Conservation (phyloP, 495 filamentous ascomycete species). For the Daldinia decipiens region DNA sequence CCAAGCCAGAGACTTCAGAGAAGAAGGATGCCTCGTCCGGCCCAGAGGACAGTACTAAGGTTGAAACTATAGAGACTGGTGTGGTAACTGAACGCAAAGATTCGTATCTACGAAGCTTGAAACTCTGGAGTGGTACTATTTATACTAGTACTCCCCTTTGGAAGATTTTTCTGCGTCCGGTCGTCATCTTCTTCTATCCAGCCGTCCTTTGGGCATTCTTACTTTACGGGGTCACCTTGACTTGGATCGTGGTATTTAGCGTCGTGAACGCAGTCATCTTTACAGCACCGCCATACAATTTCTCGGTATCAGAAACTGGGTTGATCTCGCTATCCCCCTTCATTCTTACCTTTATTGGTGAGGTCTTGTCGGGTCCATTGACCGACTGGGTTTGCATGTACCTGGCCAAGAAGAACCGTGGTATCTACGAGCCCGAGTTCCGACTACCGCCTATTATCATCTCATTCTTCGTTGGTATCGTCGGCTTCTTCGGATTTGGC, state of each 20-base stretch:
- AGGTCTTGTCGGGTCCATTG: conserved; percentile 59
- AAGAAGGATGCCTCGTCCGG: conserved; percentile 38
- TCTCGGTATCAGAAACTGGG: conserved; percentile 59
- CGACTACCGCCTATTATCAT: conserved; percentile 61
- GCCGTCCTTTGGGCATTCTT: conserved; percentile 65
- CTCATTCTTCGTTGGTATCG: conserved; percentile 54
- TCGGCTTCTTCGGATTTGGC: conserved; percentile 70
- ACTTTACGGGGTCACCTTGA: conserved; percentile 61
- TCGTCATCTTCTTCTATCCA: conserved; percentile 64
- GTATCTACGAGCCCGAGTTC: conserved; percentile 67
- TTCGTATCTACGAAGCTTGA: conserved; percentile 48
- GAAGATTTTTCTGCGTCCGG: conserved; percentile 62
- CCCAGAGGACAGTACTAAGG: conserved; percentile 30
- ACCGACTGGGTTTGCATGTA: conserved; percentile 62
- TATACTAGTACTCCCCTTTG: conserved; percentile 60
- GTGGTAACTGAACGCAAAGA: conserved; percentile 44
- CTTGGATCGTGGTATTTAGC: conserved; percentile 65
- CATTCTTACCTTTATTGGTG: conserved; percentile 60
- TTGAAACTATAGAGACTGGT: conserved; percentile 41
- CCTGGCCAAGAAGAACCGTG: conserved; percentile 59
- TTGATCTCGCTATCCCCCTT: conserved; percentile 62
- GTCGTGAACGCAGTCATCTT: conserved; percentile 65
- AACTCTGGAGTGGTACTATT: conserved; percentile 46
- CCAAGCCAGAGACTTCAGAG: conserved; percentile 42
- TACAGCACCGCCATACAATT: conserved; percentile 62